Conservation (phyloP, 2,329 filamentous ascomycete species). For the Penicillium paneum region DNA sequence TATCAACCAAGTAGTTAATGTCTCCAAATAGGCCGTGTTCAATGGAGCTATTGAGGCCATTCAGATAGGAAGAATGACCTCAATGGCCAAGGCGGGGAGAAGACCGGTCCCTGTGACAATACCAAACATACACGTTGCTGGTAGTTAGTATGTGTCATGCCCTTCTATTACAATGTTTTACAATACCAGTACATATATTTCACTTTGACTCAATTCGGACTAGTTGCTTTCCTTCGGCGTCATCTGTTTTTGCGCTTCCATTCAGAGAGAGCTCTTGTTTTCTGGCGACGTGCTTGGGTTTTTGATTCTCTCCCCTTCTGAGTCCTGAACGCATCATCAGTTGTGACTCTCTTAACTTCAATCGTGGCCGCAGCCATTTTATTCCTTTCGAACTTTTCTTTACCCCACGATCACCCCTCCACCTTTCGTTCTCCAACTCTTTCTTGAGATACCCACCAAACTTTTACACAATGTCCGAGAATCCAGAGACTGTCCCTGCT, state of each 20-base stretch:
- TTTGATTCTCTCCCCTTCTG: neutral
- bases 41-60: conserved; percentile 7
- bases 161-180: neutral
- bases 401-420: conserved; percentile 9
- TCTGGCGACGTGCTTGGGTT: neutral
- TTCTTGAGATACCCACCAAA: neutral
- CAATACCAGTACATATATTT: conserved; percentile 3
- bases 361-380: neutral
- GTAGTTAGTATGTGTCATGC: neutral
- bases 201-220: conserved; percentile 4
- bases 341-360: neutral
- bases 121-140: conserved; percentile 19
- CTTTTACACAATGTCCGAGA: conserved; percentile 37
- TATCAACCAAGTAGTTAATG: neutral
- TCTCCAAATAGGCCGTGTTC: neutral
- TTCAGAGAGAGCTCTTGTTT: neutral
- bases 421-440: neutral
- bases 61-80: conserved; percentile 15
- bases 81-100: conserved; percentile 27
- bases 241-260: conserved; percentile 6
- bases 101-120: conserved; percentile 27
- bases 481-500: conserved; percentile 24
- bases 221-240: conserved; percentile 7
- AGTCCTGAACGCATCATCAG: neutral
- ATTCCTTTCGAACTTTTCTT: conserved; percentile 2